A percentile compares a stretch with the other conserved stretches of the same genome.
phyloP scores from a whole-genome alignment of 2,329 filamentous ascomycete species.

The Microdochium bolleyi region DNA sequence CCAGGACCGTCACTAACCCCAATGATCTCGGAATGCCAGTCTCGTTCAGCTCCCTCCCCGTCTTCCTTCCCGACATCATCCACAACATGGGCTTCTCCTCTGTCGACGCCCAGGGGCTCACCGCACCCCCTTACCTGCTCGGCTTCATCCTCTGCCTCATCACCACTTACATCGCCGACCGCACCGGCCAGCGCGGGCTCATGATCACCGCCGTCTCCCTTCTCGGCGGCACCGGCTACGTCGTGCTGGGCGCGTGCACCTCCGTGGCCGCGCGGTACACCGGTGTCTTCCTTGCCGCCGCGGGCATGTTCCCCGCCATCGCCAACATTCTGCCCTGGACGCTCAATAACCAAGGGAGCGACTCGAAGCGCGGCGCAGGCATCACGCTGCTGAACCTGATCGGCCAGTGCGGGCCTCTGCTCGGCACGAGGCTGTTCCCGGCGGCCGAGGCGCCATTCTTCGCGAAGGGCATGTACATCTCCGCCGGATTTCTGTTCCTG shows the following conservation, averaged over 20 bases:
- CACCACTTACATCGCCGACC: conserved; percentile 59
- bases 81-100: conserved; percentile 59
- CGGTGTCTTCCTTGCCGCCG: conserved; percentile 41
- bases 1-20: conserved; percentile 50
- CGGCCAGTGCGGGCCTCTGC: conserved; percentile 54
- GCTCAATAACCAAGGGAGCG: conserved; percentile 60
- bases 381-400: conserved; percentile 52
- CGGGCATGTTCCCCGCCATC: conserved; percentile 59
- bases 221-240: conserved; percentile 54
- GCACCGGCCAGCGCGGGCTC: conserved; percentile 53
- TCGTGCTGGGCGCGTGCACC: conserved; percentile 51
- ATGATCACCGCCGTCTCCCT: conserved; percentile 48
- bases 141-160: conserved; percentile 55
- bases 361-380: conserved; percentile 55
- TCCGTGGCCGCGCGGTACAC: conserved; percentile 27
- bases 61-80: conserved; percentile 57
- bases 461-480: conserved; percentile 27
- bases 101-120: conserved; percentile 63
- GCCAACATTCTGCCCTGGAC: conserved; percentile 52
- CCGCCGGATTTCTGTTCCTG: conserved; percentile 28
- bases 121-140: conserved; percentile 63
- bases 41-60: conserved; percentile 56
- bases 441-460: conserved; percentile 25
- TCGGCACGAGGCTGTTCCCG: conserved; percentile 59
- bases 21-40: conserved; percentile 34